Conservation (phyloP, 768 basidiomycete genomes). For the Fomitopsis pulvina region DNA sequence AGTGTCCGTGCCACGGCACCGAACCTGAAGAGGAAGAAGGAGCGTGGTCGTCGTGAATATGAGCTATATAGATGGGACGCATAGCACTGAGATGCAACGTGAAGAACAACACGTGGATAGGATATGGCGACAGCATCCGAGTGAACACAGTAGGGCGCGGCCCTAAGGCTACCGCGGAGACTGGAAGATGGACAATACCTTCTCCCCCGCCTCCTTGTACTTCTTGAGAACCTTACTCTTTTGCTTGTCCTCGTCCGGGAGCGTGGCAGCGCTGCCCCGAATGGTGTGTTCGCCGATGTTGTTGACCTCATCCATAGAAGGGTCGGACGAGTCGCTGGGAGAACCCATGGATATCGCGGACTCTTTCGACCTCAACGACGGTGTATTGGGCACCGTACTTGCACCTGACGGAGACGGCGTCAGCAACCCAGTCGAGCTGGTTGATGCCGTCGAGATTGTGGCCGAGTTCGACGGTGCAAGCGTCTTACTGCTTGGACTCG, state of each 20-base stretch:
- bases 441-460: slow-evolving; percentile 36
- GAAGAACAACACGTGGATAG: slow-evolving; percentile 11
- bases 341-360: slow-evolving; percentile 70
- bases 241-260: slow-evolving; percentile 42
- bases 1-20: neutral
- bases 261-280: slow-evolving; percentile 20
- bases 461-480: slow-evolving; percentile 40
- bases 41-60: slow-evolving; percentile 12
- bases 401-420: slow-evolving; percentile 58
- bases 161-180: slow-evolving; percentile 41
- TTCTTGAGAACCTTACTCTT: slow-evolving; percentile 77
- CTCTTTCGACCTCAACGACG: slow-evolving; percentile 76
- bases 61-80: slow-evolving; percentile 22
- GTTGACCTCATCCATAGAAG: slow-evolving; percentile 39
- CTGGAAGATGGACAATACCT: slow-evolving; percentile 76
- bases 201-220: slow-evolving; percentile 85
- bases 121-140: slow-evolving; percentile 6
- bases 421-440: slow-evolving; percentile 41
- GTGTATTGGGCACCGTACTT: slow-evolving; percentile 39
- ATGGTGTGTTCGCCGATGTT: slow-evolving; percentile 22
- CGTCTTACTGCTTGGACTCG: slow-evolving; percentile 29
- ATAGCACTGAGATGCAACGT: slow-evolving; percentile 10
- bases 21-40: slow-evolving; percentile 5
- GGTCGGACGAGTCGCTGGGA: slow-evolving; percentile 65
- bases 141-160: slow-evolving; percentile 2